These are phyloP conservation scores for Prosopis cineraria DNA, from an alignment of 306 rosid genomes.

Conservation along the genomic window DNA sequence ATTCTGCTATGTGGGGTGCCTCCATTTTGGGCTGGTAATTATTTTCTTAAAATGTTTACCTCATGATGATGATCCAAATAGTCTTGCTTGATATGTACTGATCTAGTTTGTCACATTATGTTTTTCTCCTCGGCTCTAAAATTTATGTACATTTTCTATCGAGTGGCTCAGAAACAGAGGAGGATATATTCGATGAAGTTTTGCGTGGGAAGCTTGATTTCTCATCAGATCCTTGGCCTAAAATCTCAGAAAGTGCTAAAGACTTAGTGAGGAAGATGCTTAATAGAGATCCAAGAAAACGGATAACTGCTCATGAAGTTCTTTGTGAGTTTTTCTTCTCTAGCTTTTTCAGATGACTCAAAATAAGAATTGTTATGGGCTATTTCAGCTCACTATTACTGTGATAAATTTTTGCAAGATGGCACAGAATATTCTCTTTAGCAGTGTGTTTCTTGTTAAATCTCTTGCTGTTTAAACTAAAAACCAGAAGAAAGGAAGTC, in stretches of 20 bases:
- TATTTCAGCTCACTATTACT: neutral
- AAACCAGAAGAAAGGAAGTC: neutral
- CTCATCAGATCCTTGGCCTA: conserved; percentile 83
- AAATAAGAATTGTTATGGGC: neutral
- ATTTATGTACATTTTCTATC: conserved; percentile 6
- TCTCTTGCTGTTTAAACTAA: neutral
- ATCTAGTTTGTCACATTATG: neutral
- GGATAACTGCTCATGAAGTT: conserved; percentile 74
- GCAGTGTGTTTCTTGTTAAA: conserved; percentile 4
- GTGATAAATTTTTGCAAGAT: neutral
- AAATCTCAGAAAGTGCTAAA: conserved; percentile 72
- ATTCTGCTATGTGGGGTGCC: conserved; percentile 76
- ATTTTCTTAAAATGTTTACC: neutral
- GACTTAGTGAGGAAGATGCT: conserved; percentile 80
- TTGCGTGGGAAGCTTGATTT: conserved; percentile 75
- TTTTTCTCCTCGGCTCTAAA: neutral
- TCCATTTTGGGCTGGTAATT: conserved; percentile 86
- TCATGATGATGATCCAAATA: conserved; percentile 12
- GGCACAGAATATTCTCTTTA: neutral
- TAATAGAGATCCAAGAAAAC: conserved; percentile 63
- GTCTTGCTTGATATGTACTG: neutral
- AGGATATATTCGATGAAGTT: conserved; percentile 64
- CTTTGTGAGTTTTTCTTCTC: conserved; percentile 57
- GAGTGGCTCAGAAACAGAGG: conserved; percentile 58
- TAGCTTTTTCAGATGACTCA: neutral